Percentiles rank a stretch among this genome's conserved stretches.
Evolutionary conservation across 768 basidiomycete species (phyloP).

Genomic region (Sistotremastrum niveocremeum): DNA sequence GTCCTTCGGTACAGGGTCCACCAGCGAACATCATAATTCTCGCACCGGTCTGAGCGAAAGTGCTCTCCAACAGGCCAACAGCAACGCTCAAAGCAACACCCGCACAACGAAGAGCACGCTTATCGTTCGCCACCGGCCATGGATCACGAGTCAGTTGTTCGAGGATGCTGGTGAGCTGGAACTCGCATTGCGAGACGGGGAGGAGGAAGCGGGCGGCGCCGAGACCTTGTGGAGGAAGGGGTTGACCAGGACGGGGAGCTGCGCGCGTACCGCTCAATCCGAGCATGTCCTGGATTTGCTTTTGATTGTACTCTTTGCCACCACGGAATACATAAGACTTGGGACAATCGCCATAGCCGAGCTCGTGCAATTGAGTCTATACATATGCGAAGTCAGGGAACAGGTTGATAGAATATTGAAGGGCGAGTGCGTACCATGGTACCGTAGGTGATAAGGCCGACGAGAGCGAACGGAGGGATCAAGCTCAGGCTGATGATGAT

Average conservation of each 20-base stretch:
- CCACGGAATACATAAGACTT: slow-evolving; percentile 99
- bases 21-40: slow-evolving; percentile 95
- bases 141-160: slow-evolving; percentile 83
- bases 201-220: slow-evolving; percentile 87
- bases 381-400: not conserved
- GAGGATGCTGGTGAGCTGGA: slow-evolving; percentile 87
- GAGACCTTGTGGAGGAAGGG: slow-evolving; percentile 64
- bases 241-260: slow-evolving; percentile 77
- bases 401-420: not conserved
- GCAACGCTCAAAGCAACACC: slow-evolving; percentile 92
- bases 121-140: slow-evolving; percentile 95
- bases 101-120: slow-evolving; percentile 85
- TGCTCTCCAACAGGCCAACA: slow-evolving; percentile 82
- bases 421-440: slow-evolving; percentile 62
- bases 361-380: slow-evolving; percentile 96
- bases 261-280: slow-evolving; percentile 71
- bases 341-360: slow-evolving; percentile 89
- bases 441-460: slow-evolving; percentile 91
- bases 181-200: slow-evolving; percentile 86
- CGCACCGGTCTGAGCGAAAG: slow-evolving; percentile 92
- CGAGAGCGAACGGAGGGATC: slow-evolving; percentile 86
- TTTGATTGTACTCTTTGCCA: slow-evolving; percentile 88
- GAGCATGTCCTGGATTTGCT: slow-evolving; percentile 98
- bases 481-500: slow-evolving; percentile 86
- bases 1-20: slow-evolving; percentile 92